Base-by-base conservation (phyloP, 148 eudicot species). In the Rhododendron griersonianum region DNA sequence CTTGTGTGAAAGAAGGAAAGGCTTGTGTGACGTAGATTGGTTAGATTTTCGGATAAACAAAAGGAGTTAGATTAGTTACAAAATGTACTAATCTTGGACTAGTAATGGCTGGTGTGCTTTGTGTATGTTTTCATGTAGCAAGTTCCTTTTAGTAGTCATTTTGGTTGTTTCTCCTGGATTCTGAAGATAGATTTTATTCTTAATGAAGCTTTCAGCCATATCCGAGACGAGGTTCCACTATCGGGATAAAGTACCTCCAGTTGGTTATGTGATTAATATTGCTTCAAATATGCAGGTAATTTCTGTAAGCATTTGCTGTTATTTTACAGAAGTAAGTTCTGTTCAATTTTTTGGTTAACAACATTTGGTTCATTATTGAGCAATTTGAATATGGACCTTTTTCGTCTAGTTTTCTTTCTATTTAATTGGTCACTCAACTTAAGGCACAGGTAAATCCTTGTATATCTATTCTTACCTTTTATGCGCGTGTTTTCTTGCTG, bases 241-340 rank as follows among this genome's bases (percentile, higher is more conserved):
- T 28, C 75, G 35, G 75, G 75, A 69, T 69, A 69, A 69, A 69
- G 33, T 28, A 11, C 75, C 16, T 69, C 75, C 75, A 28, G 35
- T 69, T 69, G 18, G 3, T 11, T 69, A 69, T 28, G 75, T 69
- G 75, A 11, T 69, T 69, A 28, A 28, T 69, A 28, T 69, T 28
- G 75, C 37, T 69, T 69, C 75, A 69, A 69, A 69, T 28, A 69
- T 69, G 75, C 75, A 69, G 75, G 75, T 69, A 69, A 69, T 69
- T 69, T 69, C 37, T n/a, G 75, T 69, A 11, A 28, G 33, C 74
- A 28, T 69, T 69, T 25, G 37, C 11, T 11, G 33, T 25, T 69
- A 25, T 69, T 69, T 28, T 4, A 28, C 35, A 4, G 11, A n/a
- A 21, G 28, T 61, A 25, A 25, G 74, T 11, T 69, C 75, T 69